These are phyloP conservation scores for Cystobasidium onofrii DNA, from an alignment of 768 basidiomycete species.

Conservation along the genomic window DNA sequence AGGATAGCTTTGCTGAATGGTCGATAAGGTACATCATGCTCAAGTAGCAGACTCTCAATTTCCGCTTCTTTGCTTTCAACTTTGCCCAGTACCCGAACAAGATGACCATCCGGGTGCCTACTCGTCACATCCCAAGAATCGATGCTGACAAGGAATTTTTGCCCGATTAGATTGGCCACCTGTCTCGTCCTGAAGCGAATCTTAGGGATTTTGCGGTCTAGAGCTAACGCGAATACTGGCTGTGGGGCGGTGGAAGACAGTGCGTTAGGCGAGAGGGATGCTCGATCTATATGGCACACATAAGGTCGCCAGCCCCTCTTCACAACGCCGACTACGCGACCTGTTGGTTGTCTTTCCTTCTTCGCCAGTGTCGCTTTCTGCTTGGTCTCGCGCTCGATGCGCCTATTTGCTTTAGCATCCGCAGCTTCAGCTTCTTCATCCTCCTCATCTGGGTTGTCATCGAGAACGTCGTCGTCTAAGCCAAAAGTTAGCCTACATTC, in stretches of 20 bases:
- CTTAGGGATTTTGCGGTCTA: constrained; percentile 80
- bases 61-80: constrained; percentile 94
- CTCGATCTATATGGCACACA: constrained; percentile 88
- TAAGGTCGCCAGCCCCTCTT: constrained; percentile 96
- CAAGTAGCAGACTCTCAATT: constrained; percentile 81
- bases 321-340: constrained; percentile 78
- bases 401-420: constrained; percentile 49
- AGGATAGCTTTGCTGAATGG: constrained; percentile 94
- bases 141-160: constrained; percentile 92
- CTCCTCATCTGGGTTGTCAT: constrained; percentile 77
- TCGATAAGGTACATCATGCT: constrained; percentile 90
- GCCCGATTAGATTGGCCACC: constrained; percentile 73
- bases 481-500: neutral
- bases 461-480: constrained; percentile 63
- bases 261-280: constrained; percentile 70
- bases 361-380: constrained; percentile 44
- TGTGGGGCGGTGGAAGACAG: constrained; percentile 64
- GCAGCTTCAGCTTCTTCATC: constrained; percentile 53
- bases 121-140: constrained; percentile 83
- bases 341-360: constrained; percentile 76
- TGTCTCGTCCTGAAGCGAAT: constrained; percentile 92
- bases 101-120: constrained; percentile 92
- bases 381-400: constrained; percentile 41
- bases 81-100: constrained; percentile 81
- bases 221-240: constrained; percentile 88